Percentiles rank a stretch among this genome's conserved stretches.
Conservation (phyloP, 2,329 filamentous ascomycete species). For the Fonsecaea monophora region DNA sequence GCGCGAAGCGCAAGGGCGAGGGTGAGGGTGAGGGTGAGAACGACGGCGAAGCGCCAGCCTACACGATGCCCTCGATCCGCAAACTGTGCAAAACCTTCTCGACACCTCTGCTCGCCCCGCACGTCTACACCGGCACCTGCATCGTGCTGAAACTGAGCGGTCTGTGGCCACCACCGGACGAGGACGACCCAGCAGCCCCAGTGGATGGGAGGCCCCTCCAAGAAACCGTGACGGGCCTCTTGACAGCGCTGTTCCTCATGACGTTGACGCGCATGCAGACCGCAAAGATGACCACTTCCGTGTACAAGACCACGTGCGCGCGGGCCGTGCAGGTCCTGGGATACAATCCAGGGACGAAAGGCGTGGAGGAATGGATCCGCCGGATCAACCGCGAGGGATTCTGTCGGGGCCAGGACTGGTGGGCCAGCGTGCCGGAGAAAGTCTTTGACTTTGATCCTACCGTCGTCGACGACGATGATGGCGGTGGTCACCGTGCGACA, state of each 20-base stretch:
- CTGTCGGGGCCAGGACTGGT: slow-evolving; percentile 71
- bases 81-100: slow-evolving; percentile 68
- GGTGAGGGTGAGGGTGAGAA: slow-evolving; percentile 1
- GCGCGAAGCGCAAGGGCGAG: slow-evolving; percentile 29
- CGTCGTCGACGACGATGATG: slow-evolving; percentile 39
- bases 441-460: slow-evolving; percentile 47
- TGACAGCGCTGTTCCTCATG: slow-evolving; percentile 54
- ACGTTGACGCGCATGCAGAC: slow-evolving; percentile 47
- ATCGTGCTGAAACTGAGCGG: slow-evolving; percentile 63
- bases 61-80: slow-evolving; percentile 73
- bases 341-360: slow-evolving; percentile 53
- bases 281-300: slow-evolving; percentile 36
- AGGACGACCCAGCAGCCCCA: slow-evolving; percentile 53
- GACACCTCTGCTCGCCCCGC: slow-evolving; percentile 69
- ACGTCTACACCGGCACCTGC: slow-evolving; percentile 73
- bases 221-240: slow-evolving; percentile 48
- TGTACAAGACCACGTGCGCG: slow-evolving; percentile 33
- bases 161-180: slow-evolving; percentile 43
- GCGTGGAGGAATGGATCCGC: slow-evolving; percentile 68
- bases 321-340: slow-evolving; percentile 33
- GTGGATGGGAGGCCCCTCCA: slow-evolving; percentile 51
- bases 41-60: slow-evolving; percentile 59
- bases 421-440: slow-evolving; percentile 59
- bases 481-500: neutral
- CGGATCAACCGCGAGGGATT: slow-evolving; percentile 59